Evolutionary conservation across 768 basidiomycete genomes (phyloP).

Genomic region (Hygrophoropsis aurantiaca): DNA sequence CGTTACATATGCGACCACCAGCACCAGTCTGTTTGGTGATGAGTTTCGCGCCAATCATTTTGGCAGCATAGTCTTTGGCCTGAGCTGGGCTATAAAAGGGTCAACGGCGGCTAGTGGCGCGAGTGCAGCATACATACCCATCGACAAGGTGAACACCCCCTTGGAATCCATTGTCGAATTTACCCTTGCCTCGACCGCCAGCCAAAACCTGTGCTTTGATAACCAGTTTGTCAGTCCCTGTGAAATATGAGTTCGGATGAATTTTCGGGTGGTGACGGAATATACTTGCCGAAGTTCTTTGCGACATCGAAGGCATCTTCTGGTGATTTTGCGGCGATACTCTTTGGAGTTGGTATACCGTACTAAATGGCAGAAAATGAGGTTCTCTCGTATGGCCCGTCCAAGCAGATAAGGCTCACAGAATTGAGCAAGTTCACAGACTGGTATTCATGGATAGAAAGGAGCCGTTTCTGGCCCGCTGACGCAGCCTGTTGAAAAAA

Average conservation of each 20-base stretch:
- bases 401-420: slow-evolving; percentile 60
- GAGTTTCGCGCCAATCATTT: slow-evolving; percentile 94
- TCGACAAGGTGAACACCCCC: slow-evolving; percentile 96
- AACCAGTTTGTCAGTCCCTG: slow-evolving; percentile 79
- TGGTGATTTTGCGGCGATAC: slow-evolving; percentile 81
- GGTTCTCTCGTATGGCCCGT: no score
- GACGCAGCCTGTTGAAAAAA: slow-evolving; percentile 50
- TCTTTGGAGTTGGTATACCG: slow-evolving; percentile 93
- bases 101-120: slow-evolving; percentile 1
- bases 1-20: slow-evolving; percentile 89
- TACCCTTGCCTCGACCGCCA: slow-evolving; percentile 97
- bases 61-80: slow-evolving; percentile 80
- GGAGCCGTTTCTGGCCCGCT: slow-evolving; percentile 84
- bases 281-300: slow-evolving; percentile 73
- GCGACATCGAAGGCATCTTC: slow-evolving; percentile 90
- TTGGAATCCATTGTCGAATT: slow-evolving; percentile 93
- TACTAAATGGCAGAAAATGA: no score
- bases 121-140: slow-evolving; percentile 49
- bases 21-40: slow-evolving; percentile 99
- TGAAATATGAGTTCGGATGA: slow-evolving; percentile 1
- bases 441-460: slow-evolving; percentile 98
- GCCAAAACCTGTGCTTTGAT: slow-evolving; percentile 99
- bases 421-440: slow-evolving; percentile 93
- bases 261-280: slow-evolving; percentile 1
- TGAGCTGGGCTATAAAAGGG: slow-evolving; percentile 66